phyloP scores from a whole-genome alignment of 192 early-diverging fungal species.

The Lobosporangium transversale region DNA sequence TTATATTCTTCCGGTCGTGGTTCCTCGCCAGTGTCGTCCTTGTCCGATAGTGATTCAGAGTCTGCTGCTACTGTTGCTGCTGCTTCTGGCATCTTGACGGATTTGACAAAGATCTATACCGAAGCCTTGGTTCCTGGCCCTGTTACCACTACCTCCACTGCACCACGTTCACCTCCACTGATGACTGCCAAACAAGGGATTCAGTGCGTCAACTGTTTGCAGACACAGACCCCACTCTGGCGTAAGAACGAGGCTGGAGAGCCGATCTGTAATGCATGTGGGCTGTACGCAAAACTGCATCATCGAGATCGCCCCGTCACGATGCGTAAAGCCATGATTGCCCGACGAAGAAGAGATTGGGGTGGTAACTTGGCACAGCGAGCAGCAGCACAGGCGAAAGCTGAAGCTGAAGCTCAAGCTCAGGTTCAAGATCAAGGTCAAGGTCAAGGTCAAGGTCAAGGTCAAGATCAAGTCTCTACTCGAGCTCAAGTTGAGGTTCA shows the following conservation, averaged over 20 bases:
- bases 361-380: conserved; percentile 50
- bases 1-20: conserved; percentile 6
- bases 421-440: conserved; percentile 26
- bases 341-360: conserved; percentile 67
- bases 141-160: neutral
- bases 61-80: neutral
- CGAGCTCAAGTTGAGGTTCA: neutral
- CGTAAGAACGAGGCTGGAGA: conserved; percentile 76
- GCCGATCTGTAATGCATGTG: conserved; percentile 85
- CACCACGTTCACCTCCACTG: conserved; percentile 19
- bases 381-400: conserved; percentile 37
- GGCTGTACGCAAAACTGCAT: conserved; percentile 94
- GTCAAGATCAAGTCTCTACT: neutral
- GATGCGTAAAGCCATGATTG: conserved; percentile 77
- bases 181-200: conserved; percentile 52
- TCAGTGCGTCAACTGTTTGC: conserved; percentile 74
- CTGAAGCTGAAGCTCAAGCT: conserved; percentile 34
- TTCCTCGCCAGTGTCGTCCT: conserved; percentile 18
- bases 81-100: conserved; percentile 8
- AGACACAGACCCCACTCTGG: conserved; percentile 83
- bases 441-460: neutral
- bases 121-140: conserved; percentile 34
- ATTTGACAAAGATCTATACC: conserved; percentile 31
- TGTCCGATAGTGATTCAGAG: conserved; percentile 34
- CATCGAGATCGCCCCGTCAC: conserved; percentile 84